Evolutionary conservation across 108 stramenopile species (phyloP), one percentile per base, ranked within the genome.

Genomic region (Mediolabrus comicus): DNA sequence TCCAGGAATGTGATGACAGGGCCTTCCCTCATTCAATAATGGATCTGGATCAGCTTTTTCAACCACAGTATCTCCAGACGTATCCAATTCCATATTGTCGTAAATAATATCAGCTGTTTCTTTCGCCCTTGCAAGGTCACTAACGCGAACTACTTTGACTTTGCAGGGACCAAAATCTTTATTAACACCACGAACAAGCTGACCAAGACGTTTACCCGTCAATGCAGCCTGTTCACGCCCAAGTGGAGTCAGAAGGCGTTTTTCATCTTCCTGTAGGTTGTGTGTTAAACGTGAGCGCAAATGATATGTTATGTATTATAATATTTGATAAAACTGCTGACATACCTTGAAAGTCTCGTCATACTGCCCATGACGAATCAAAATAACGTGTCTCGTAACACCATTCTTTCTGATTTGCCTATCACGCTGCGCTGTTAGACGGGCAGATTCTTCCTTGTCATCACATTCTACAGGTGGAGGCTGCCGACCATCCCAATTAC

Each of bases 311-410:
- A 56, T 24, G 17, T 28, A 13, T 24, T 56, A n/a, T 16, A 31
- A 3, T 27, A 49, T 19, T 54, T 29, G 16, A 30, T 13, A 74
- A 24, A 14, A 36, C 3, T 54, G 57, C 17, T 43, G 22, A 22
- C 80, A 66, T 19, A 76, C 86, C 71, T 84, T 78, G 39, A 71
- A 72, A 10, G 84, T 76, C 66, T 96, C 95, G 75, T 91, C 90
- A 74, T 96, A 96, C 65, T 96, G 95, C 16, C 95, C 95, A 72
- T 96, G 95, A 26, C 95, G 82, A 57, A 96, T 72, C 39, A 94
- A 60, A 53, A 96, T 86, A 30, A 96, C 80, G 65, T 96, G 95
- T 27, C 92, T 83, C 8, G 95, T 96, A 5, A 92, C 87, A 11
- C 92, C 89, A 46, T 88, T 56, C 54, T 84, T 88, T 19, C 90